These are phyloP conservation scores for Lanmaoa rubissima DNA, from an alignment of 768 basidiomycete genomes.

Conservation along the genomic window DNA sequence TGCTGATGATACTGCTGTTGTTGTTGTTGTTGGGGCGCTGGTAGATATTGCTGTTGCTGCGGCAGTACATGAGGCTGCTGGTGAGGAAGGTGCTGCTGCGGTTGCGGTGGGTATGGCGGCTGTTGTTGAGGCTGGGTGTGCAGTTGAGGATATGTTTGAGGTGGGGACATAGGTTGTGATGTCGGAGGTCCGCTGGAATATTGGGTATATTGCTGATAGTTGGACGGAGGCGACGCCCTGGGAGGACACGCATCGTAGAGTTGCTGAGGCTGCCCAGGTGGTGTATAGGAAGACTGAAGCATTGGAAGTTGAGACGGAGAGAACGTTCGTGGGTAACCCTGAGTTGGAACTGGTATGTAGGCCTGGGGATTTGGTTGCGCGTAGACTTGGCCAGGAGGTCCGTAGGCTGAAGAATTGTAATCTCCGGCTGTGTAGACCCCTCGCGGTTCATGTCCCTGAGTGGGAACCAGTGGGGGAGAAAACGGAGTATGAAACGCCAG, in stretches of 20 bases:
- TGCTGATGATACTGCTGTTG: slow-evolving; percentile 8
- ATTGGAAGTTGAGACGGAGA: slow-evolving; percentile 10
- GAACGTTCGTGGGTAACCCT: slow-evolving; percentile 3
- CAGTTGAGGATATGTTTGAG: slow-evolving; percentile 11
- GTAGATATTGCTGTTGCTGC: slow-evolving; percentile 10
- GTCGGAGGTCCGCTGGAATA: slow-evolving; percentile 5
- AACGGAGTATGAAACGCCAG: slow-evolving; percentile 6
- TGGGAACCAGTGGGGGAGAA: background rate
- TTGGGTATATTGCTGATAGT: slow-evolving; percentile 17
- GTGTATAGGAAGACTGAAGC: slow-evolving; percentile 7
- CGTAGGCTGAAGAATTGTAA: background rate
- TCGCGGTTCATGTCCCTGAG: background rate
- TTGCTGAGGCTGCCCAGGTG: slow-evolving; percentile 16
- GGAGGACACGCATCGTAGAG: slow-evolving; percentile 3
- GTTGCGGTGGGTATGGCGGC: slow-evolving; percentile 5
- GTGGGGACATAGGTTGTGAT: slow-evolving; percentile 12
- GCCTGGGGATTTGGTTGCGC: slow-evolving; percentile 10
- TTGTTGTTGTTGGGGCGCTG: slow-evolving; percentile 8
- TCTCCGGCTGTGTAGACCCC: background rate
- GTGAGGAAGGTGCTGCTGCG: slow-evolving; percentile 7
- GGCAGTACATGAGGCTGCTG: slow-evolving; percentile 11
- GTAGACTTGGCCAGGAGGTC: slow-evolving; percentile 9
- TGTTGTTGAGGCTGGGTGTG: slow-evolving; percentile 19
- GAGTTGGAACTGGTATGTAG: slow-evolving; percentile 2
- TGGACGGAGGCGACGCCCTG: background rate